A percentile compares a stretch with the other conserved stretches of the same genome.
Conservation (phyloP, 495 filamentous ascomycete species). For the Penicillium robsamsonii region DNA sequence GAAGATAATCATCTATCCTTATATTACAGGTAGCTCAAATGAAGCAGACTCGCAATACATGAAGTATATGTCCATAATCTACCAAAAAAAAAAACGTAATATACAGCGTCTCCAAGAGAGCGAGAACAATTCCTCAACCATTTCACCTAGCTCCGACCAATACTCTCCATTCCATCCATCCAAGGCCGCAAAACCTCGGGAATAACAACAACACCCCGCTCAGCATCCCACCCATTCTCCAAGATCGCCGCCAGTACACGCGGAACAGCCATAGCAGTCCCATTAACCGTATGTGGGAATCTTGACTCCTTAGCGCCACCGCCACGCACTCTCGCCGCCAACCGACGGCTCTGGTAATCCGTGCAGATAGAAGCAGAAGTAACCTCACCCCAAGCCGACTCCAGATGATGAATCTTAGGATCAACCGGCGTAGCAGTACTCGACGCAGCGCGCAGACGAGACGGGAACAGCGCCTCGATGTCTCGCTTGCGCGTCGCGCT, state of each 20-base stretch:
- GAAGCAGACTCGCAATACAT: neutral
- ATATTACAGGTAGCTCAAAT: neutral
- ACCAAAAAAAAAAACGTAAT: conserved; percentile 7
- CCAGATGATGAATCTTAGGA: conserved; percentile 37
- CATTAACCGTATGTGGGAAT: conserved; percentile 87
- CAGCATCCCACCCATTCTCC: conserved; percentile 86
- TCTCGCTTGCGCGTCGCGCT: conserved; percentile 82
- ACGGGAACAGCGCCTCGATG: conserved; percentile 93
- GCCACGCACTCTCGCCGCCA: conserved; percentile 66
- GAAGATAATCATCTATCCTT: neutral
- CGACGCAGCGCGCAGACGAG: conserved; percentile 47
- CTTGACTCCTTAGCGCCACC: conserved; percentile 41
- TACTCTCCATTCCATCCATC: conserved; percentile 75
- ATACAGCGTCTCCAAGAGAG: conserved; percentile 10
- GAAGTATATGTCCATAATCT: neutral
- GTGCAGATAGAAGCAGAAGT: conserved; percentile 88
- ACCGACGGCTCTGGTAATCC: conserved; percentile 84
- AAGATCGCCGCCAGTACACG: conserved; percentile 86
- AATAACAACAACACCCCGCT: conserved; percentile 59
- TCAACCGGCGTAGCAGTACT: conserved; percentile 10
- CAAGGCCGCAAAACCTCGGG: conserved; percentile 74
- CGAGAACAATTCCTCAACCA: neutral
- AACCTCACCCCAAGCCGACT: conserved; percentile 91
- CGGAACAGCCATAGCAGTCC: conserved; percentile 89
- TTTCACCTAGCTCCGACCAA: conserved; percentile 34